These are phyloP conservation scores for Moesziomyces sp. DNA, from an alignment of 1,284 basidiomycete species.

Conservation along the genomic window DNA sequence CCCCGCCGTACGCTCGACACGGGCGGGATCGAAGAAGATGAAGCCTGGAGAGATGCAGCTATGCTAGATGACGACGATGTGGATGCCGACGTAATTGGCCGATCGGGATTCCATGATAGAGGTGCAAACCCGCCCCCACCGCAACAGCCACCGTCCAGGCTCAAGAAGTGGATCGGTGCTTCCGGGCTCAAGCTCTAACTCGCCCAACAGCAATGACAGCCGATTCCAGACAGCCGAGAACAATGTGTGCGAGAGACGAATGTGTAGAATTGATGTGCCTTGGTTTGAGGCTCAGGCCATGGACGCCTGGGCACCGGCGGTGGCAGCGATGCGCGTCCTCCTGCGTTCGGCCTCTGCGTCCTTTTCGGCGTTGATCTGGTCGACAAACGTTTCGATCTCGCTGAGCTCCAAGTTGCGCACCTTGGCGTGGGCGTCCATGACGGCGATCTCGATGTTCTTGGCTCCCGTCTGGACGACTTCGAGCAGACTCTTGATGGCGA, in stretches of 20 bases:
- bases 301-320: slow-evolving; percentile 62
- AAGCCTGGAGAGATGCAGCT: too few species aligned
- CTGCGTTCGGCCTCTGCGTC: slow-evolving; percentile 66
- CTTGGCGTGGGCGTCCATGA: slow-evolving; percentile 63
- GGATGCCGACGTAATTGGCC: slow-evolving; percentile 4
- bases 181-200: slow-evolving; percentile 18
- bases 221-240: too few species aligned
- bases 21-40: not conserved
- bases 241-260: too few species aligned
- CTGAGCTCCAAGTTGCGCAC: slow-evolving; percentile 59
- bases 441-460: slow-evolving; percentile 74
- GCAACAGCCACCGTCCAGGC: not conserved
- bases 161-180: slow-evolving; percentile 16
- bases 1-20: slow-evolving; percentile 26
- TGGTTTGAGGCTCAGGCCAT: slow-evolving; percentile 34
- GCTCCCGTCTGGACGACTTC: slow-evolving; percentile 99
- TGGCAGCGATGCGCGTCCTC: slow-evolving; percentile 63
- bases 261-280: too few species aligned
- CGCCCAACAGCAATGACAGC: too few species aligned
- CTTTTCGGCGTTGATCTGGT: slow-evolving; percentile 64
- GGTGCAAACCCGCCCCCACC: not conserved
- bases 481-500: slow-evolving; percentile 93
- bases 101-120: slow-evolving; percentile 30
- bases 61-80: slow-evolving; percentile 6
- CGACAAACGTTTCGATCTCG: slow-evolving; percentile 65